A percentile compares a stretch with the other conserved stretches of the same genome.
Conservation (phyloP, 495 filamentous ascomycete genomes). For the Neurospora sp. region DNA sequence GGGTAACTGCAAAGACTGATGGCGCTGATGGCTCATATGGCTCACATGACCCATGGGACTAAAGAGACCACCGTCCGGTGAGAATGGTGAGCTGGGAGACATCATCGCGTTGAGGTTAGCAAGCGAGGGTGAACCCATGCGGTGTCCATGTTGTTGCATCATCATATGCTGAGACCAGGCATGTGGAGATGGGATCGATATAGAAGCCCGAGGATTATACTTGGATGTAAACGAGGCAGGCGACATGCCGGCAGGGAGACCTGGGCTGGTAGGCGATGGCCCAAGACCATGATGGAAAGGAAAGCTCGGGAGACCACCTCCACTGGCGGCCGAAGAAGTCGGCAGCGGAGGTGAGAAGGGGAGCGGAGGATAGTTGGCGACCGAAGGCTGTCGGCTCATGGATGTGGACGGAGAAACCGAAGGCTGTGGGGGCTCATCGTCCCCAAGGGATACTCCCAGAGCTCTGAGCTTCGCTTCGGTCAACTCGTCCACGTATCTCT, state of each 20-base stretch:
- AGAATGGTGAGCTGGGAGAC: slow-evolving; percentile 42
- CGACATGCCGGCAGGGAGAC: slow-evolving; percentile 39
- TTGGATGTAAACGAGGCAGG: slow-evolving; percentile 48
- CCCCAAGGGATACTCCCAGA: slow-evolving; percentile 71
- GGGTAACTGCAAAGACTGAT: slow-evolving; percentile 49
- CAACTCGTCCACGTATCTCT: slow-evolving; percentile 66
- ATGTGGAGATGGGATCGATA: slow-evolving; percentile 39
- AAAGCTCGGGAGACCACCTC: slow-evolving; percentile 47
- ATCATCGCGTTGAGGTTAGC: slow-evolving; percentile 37
- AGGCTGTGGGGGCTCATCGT: slow-evolving; percentile 53
- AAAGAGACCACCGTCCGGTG: slow-evolving; percentile 30
- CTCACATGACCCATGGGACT: neutral
- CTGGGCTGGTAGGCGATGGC: slow-evolving; percentile 39
- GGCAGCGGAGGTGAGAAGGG: slow-evolving; percentile 69
- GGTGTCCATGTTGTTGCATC: slow-evolving; percentile 40
- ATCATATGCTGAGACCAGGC: slow-evolving; percentile 47
- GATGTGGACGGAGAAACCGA: slow-evolving; percentile 41
- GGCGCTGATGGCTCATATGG: slow-evolving; percentile 43
- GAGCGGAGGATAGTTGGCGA: slow-evolving; percentile 46
- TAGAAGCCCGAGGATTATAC: slow-evolving; percentile 44
- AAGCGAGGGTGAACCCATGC: slow-evolving; percentile 48
- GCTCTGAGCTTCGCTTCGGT: slow-evolving; percentile 86
- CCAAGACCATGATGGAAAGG: slow-evolving; percentile 41
- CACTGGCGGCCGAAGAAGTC: slow-evolving; percentile 53
- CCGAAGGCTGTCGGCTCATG: slow-evolving; percentile 51